phyloP scores from a whole-genome alignment of 2,329 filamentous ascomycete species.

The Clonostachys chloroleuca region DNA sequence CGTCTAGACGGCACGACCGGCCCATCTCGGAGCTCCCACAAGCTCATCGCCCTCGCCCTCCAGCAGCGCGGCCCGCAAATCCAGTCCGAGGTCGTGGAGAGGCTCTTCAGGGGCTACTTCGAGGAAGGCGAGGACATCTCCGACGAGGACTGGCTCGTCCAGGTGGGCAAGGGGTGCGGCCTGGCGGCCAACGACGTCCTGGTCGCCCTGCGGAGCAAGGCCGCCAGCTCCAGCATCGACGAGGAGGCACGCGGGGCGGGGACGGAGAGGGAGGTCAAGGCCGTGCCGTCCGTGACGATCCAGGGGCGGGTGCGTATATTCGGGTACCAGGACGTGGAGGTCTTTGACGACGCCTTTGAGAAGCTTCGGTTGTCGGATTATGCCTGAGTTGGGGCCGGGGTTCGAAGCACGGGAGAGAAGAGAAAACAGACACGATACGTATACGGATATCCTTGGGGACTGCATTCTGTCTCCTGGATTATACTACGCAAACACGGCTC shows the following conservation, averaged over 20 bases:
- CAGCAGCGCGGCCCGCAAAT: slow-evolving; percentile 16
- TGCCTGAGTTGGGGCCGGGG: too few species aligned
- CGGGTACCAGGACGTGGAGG: slow-evolving; percentile 63
- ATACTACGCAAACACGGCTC: too few species aligned
- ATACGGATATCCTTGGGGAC: too few species aligned
- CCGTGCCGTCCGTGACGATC: slow-evolving; percentile 71
- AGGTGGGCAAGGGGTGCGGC: slow-evolving; percentile 20
- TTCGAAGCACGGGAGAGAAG: too few species aligned
- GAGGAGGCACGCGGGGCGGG: slow-evolving; percentile 18
- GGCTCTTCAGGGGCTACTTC: slow-evolving; percentile 36
- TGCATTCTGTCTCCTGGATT: too few species aligned
- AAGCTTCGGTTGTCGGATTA: slow-evolving; percentile 28
- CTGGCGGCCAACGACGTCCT: slow-evolving; percentile 18
- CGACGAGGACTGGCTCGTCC: slow-evolving; percentile 28
- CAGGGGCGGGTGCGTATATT: slow-evolving; percentile 65
- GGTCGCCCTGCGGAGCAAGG: slow-evolving; percentile 19
- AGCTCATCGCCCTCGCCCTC: slow-evolving; percentile 37
- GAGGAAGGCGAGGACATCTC: slow-evolving; percentile 34
- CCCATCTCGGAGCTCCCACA: slow-evolving; percentile 38
- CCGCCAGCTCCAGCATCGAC: slow-evolving; percentile 18
- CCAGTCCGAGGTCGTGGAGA: slow-evolving; percentile 33
- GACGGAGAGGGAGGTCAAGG: slow-evolving; percentile 39
- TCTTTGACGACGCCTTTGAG: slow-evolving; percentile 65
- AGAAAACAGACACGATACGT: too few species aligned
- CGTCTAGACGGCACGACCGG: slow-evolving; percentile 35